Evolutionary conservation across 23 red algal genomes (phyloP), one percentile per base, ranked within the genome.

Genomic region (Pyropia yezoensis): DNA sequence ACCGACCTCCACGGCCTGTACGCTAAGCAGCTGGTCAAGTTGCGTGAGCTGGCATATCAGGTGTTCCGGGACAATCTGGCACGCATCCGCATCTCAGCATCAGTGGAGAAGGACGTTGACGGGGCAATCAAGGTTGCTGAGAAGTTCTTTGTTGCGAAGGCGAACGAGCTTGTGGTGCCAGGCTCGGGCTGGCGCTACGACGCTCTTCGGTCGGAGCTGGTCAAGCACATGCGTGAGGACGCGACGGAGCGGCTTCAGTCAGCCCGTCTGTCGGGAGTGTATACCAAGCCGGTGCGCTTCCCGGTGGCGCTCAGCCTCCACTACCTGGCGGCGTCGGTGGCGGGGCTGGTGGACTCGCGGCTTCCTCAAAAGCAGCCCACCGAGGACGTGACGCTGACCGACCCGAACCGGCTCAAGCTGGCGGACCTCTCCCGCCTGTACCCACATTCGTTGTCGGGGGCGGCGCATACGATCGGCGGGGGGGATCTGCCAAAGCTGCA

Each of bases 181-280:
- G 50, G 83, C 19, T 60, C 80, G 23, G 65, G 51, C 26, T 91
- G 86, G 85, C 86, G 83, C 52, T 85, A 82, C 51, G 86, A 91
- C 55, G 76, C 77, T 71, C 83, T 89, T 32, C 78, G 91, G 18
- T 60, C 78, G 32, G 86, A 89, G 27, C 64, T 98, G 21, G 72
- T 91, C 49, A 82, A 82, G 21, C 74, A 78, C 16, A 91, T 98
- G 82, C 82, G 87, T 29, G 94, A 91, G 51, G 82, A 88, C 23
- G 94, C 94, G 16, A 98, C 94, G 14, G 94, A 98, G 61, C 67
- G 94, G 54, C 45, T 98, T 47, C 94, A 98, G 54, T 60, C 91
- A 33, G 85, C 94, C 18, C 87, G 94, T 25, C 77, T 98, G 7
- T 82, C 91, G 49, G 94, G 94, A 12, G 80, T 83, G 39, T 98